Conservation (phyloP, 1,284 basidiomycete genomes). For the Ganoderma lingzhi region DNA sequence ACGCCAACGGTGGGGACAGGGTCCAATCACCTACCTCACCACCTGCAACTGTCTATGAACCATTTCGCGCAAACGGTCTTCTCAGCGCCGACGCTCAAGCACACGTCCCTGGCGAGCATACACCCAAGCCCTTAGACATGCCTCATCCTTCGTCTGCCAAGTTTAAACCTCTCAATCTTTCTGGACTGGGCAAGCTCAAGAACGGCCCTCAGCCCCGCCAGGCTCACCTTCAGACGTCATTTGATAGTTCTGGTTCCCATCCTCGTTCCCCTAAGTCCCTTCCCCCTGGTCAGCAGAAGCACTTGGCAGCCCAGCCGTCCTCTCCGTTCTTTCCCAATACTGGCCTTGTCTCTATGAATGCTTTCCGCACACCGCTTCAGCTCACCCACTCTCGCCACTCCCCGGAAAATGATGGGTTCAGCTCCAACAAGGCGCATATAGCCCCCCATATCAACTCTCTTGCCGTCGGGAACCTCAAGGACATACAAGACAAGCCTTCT, state of each 20-base stretch:
- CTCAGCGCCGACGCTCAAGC: constrained; percentile 15
- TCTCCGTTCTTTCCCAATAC: constrained; percentile 36
- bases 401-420: constrained; percentile 32
- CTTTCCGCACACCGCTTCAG: constrained; percentile 29
- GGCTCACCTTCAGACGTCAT: constrained; percentile 23
- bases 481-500: constrained; percentile 22
- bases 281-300: constrained; percentile 26
- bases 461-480: constrained; percentile 7
- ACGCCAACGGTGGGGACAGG: background rate
- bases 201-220: constrained; percentile 4
- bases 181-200: constrained; percentile 35
- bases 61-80: constrained; percentile 30
- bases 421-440: constrained; percentile 42
- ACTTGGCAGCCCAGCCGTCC: constrained; percentile 28
- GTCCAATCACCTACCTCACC: constrained; percentile 6
- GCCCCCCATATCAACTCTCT: constrained; percentile 19
- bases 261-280: constrained; percentile 29
- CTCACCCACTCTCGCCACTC: constrained; percentile 25
- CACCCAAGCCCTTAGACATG: background rate
- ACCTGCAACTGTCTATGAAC: constrained; percentile 13
- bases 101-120: constrained; percentile 9
- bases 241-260: constrained; percentile 23
- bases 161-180: constrained; percentile 41
- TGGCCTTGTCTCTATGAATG: constrained; percentile 28
- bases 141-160: constrained; percentile 13